phyloP scores from a whole-genome alignment of 1,139 yeast species.

The Kluyveromyces marxianus region DNA sequence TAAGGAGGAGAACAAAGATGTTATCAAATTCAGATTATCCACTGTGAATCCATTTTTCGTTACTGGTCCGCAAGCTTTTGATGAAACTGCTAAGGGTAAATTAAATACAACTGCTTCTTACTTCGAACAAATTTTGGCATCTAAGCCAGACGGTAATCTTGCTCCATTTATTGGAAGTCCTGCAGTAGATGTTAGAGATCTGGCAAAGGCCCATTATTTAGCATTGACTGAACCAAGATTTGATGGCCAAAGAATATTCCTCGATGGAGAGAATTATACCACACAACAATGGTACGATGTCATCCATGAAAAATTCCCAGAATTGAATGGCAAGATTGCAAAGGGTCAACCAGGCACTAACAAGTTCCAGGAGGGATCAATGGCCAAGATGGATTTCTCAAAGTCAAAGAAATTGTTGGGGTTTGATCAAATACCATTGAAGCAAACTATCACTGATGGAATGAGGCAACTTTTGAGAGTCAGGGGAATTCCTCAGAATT shows the following conservation, averaged over 20 bases:
- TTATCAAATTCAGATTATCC: conserved; percentile 38
- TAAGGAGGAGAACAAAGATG: conserved; percentile 29
- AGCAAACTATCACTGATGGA: too few species aligned
- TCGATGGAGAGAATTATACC: conserved; percentile 27
- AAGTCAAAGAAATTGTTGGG: too few species aligned
- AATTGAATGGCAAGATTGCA: conserved; percentile 31
- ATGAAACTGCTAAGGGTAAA: conserved; percentile 21
- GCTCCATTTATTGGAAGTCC: conserved; percentile 7
- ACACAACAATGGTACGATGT: conserved; percentile 30
- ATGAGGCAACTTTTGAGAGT: too few species aligned
- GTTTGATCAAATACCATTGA: too few species aligned
- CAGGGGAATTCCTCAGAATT: too few species aligned
- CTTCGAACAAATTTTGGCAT: conserved; percentile 23
- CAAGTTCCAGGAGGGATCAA: too few species aligned
- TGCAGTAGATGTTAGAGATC: conserved; percentile 46
- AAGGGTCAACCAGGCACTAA: too few species aligned
- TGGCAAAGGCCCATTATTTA: conserved; percentile 43
- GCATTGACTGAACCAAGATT: conserved; percentile 34
- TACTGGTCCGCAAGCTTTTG: conserved; percentile 41
- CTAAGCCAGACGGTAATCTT: conserved; percentile 14
- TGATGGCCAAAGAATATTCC: conserved; percentile 29
- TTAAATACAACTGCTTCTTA: conserved; percentile 35
- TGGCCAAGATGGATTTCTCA: too few species aligned
- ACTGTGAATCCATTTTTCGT: conserved; percentile 47
- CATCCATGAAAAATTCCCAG: conserved; percentile 32